phyloP scores from a whole-genome alignment of 768 basidiomycete genomes.

The Pholiota conissans region DNA sequence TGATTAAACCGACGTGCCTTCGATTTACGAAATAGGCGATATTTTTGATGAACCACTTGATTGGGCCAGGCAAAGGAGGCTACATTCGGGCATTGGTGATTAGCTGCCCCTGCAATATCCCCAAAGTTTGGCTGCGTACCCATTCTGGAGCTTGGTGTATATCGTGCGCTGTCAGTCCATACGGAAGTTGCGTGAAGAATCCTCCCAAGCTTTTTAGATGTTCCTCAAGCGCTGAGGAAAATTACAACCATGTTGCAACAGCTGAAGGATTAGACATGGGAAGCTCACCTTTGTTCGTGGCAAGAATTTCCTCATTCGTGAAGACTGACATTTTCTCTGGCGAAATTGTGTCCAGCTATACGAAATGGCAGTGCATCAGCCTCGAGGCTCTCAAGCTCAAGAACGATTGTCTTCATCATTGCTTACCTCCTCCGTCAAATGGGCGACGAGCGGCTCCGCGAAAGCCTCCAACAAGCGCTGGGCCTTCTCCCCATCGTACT shows the following conservation, averaged over 20 bases:
- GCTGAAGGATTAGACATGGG: background rate
- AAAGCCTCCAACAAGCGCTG: slow-evolving; percentile 5
- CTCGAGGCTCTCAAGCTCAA: too few species aligned
- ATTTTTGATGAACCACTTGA: background rate
- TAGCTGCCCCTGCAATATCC: background rate
- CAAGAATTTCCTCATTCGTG: background rate
- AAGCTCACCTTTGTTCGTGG: background rate
- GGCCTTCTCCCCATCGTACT: slow-evolving; percentile 7
- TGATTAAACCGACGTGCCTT: background rate
- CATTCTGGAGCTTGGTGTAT: background rate
- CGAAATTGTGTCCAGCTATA: background rate
- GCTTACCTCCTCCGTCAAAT: slow-evolving; percentile 10
- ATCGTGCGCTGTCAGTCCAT: background rate
- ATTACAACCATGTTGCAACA: background rate
- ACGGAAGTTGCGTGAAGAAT: background rate
- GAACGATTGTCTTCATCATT: too few species aligned
- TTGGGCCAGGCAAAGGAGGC: background rate
- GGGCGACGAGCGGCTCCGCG: slow-evolving; percentile 2
- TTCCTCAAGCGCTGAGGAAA: background rate
- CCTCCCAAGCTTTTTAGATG: background rate
- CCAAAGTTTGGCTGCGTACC: background rate
- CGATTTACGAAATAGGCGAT: background rate
- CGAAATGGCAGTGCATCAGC: too few species aligned
- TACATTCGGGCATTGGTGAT: background rate
- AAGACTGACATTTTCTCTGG: slow-evolving; percentile 1